Percentiles rank a stretch among this genome's conserved stretches.
phyloP scores from a whole-genome alignment of 352 stramenopile genomes.

The Phytopythium kandeliae region DNA sequence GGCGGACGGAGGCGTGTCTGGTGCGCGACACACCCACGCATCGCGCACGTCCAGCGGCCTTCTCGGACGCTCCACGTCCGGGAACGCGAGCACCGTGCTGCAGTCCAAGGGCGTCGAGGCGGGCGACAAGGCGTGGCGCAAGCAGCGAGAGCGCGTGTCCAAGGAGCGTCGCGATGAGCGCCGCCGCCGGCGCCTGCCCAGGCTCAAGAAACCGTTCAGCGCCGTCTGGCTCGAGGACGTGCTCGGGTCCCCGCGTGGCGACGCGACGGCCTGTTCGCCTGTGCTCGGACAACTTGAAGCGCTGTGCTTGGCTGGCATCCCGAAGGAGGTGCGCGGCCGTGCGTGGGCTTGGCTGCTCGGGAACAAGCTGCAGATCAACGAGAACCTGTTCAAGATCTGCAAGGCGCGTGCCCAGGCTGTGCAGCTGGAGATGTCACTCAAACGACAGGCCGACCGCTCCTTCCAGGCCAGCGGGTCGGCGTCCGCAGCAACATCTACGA shows the following conservation, averaged over 20 bases:
- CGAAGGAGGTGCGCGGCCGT: conserved; percentile 75
- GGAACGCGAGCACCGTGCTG: conserved; percentile 17
- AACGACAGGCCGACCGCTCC: conserved; percentile 43
- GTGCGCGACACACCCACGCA: conserved; percentile 4
- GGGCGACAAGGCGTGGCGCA: conserved; percentile 13
- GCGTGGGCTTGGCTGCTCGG: conserved; percentile 77
- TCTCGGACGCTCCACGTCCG: conserved; percentile 30
- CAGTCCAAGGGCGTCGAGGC: conserved; percentile 8
- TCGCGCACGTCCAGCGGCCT: conserved; percentile 17
- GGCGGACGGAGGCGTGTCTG: conserved; percentile 4
- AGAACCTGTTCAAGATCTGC: conserved; percentile 83
- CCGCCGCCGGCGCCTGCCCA: conserved; percentile 49
- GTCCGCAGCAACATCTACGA: no score
- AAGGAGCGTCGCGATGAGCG: conserved; percentile 64
- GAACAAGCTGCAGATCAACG: conserved; percentile 81
- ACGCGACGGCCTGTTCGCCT: conserved; percentile 2
- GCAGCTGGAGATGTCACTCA: conserved; percentile 66
- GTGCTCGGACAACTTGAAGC: conserved; percentile 31
- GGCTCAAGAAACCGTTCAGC: conserved; percentile 69
- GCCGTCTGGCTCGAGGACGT: conserved; percentile 75
- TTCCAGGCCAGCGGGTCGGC: conserved; percentile 9
- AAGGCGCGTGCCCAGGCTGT: conserved; percentile 69
- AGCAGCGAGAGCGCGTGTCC: conserved; percentile 24
- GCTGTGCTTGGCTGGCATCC: conserved; percentile 76
- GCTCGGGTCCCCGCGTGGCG: conserved; percentile 25